Base-by-base conservation (phyloP, 2,329 filamentous ascomycete species). In the Stemphylium beticola region DNA sequence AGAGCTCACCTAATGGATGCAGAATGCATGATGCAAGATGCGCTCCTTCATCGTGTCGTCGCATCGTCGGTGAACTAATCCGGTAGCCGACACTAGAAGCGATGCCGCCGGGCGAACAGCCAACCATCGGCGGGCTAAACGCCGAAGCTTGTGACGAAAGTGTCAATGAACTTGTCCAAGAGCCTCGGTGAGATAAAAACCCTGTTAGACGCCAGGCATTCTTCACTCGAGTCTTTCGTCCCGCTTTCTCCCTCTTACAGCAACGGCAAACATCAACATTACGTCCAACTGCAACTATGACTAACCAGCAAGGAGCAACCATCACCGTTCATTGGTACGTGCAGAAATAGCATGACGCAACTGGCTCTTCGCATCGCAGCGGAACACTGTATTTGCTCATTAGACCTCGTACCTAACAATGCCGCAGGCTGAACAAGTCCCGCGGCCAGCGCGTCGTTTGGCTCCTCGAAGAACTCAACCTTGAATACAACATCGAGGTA, bases 371-470 rank as follows among this genome's bases (percentile, higher is more conserved):
- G 4, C 44, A 33, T 31, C 17, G 36, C 47, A 49, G 34, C 55
- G 57, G 50, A 55, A 32, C 58, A 44, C 48, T 26, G 40, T 11
- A 10, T 39, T 8, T 36, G 14, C 15, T 36, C 37, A 20, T 15
- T 17, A 17, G 29, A 20, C 24, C 22, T 15, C 26, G 20, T 33
- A 42, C 26, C 40, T 44, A 43, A 50, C 18, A 9, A 32, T 9
- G 12, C 12, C 12, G 15, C 62, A 96, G 92, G 92, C 88, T 96
- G 57, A 85, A 93, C 65, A 81, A 89, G 65, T 96, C 92, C 51
- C 89, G 92, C 64, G 86, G 90, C 11, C 91, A 96, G 75, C 87
- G 91, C 58, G 89, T 93, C 54, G 79, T 95, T 39, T 96, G 91
- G 90, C 86, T 96, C 6, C 84, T 96, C 38, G 90, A 95, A 73